Evolutionary conservation across 2,329 filamentous ascomycete genomes (phyloP), one percentile per base, ranked within the genome.

Genomic region (Colletotrichum plurivorum): DNA sequence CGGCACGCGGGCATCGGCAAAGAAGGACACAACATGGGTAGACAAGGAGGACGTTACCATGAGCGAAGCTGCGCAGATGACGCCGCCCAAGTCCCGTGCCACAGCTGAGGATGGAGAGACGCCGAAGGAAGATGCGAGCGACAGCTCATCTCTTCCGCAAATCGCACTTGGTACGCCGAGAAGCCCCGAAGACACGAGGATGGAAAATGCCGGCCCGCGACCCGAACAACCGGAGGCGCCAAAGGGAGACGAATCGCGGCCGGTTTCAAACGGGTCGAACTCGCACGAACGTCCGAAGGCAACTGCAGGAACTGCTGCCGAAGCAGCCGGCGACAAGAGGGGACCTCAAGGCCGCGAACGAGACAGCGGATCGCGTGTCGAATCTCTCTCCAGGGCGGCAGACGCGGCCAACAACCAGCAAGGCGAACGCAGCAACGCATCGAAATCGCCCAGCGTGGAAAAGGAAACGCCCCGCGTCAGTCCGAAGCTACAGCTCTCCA

Each of bases 1-100:
- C 27, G 59, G 65, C 20, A 65, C 59, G 18, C 65, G 65, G 18
- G 39, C 43, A 18, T 69, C 68, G 4, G 59, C 68, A 7, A 56
- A 41, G n/a, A 71, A 61, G 27, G 64, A 69, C 3, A 20, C 48
- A 13, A n/a, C 39, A 3, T 31, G 16, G 2, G 36, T 3, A 5
- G 58, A 39, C 5, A n/a, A n/a, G 4, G 20, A 59, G 16, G 65
- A 71, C 27, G 49, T 64, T 43, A 31, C 20, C 6, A 53, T 48
- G 68, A n/a, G 25, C 22, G 64, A 70, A 10, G 59, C 39, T n/a
- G 6, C n/a, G 13, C 59, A 51, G 27, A 25, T 43, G 12, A 60
- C 63, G 6, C 55, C 62, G 5, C 43, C 43, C 8, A 69, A 56
- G 43, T 45, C 22, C 9, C 49, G 49, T 6, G 31, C 4, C 12